Base-by-base conservation (phyloP, 352 stramenopile genomes). In the Globisporangium uncinulatum region DNA sequence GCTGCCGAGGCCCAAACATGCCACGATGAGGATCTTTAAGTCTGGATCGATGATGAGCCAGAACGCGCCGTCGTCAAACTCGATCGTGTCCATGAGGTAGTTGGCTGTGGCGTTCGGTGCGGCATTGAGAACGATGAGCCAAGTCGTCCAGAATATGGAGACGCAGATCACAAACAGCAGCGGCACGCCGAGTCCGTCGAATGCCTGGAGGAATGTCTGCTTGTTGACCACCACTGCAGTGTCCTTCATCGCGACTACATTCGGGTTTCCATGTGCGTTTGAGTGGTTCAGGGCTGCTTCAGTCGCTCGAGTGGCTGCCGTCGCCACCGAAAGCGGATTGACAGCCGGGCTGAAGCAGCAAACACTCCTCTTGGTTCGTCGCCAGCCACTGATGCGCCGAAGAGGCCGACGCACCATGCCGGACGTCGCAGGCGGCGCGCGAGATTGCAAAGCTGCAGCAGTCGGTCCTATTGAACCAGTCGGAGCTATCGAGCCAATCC, bases 11-110 rank as follows among this genome's bases (percentile, higher is more conserved):
- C 46, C 56, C 0, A 10, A 14, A 6, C 21, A 43, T 19, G 24
- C 34, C 6, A 49, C 2, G 13, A 11, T 5, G 15, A 56, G 11
- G 29, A 52, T 14, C 14, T 10, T 29, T 1, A 29, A n/a, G 15
- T 56, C 41, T 32, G 37, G 57, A 11, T 63, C 57, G 36, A 53
- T 57, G 48, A 63, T 57, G 31, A 63, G 43, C 57, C 57, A 63
- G 29, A 53, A 63, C 3, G 37, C 17, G 24, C 49, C 57, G 32
- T 63, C 43, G 29, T 63, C 57, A 32, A 63, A 57, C n/a, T 51
- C 41, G 20, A 14, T 21, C 6, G 57, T 63, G 42, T 46, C 48
- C 57, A 63, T 63, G 34, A 60, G 19, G 34, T 45, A 60, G 37
- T 57, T 62, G 10, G 37, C 57, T 15, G 51, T 59, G 5, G 43